Evolutionary conservation across 768 basidiomycete genomes (phyloP).

Genomic region (Coprinellus aureogranulatus): DNA sequence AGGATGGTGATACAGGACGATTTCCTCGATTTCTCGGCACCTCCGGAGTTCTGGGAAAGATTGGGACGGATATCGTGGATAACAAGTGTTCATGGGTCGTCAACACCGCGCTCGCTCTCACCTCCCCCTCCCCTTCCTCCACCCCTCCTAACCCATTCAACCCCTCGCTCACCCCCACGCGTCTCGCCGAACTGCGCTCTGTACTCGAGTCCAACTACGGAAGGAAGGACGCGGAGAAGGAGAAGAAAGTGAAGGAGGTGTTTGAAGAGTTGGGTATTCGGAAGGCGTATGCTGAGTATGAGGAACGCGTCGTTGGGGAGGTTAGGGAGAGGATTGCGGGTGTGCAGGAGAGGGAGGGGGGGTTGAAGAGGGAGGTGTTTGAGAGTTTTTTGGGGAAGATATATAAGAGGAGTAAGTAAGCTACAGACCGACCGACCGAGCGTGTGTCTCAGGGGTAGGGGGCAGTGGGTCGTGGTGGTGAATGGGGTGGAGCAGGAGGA

Average conservation of each 20-base stretch:
- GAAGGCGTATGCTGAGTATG: conserved; percentile 71
- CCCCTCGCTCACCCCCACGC: background rate
- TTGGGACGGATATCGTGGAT: conserved; percentile 97
- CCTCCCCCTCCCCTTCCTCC: conserved; percentile 28
- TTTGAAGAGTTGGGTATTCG: conserved; percentile 71
- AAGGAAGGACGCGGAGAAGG: conserved; percentile 52
- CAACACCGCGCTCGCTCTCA: conserved; percentile 74
- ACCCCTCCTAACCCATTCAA: background rate
- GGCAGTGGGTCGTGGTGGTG: too few species aligned
- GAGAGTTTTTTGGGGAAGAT: conserved; percentile 88
- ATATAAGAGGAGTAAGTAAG: conserved; percentile 57
- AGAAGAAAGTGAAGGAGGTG: conserved; percentile 47
- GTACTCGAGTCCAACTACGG: conserved; percentile 58
- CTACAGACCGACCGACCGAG: too few species aligned
- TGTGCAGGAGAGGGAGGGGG: conserved; percentile 62
- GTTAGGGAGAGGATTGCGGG: conserved; percentile 67
- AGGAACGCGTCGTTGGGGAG: conserved; percentile 65
- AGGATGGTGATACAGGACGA: conserved; percentile 58
- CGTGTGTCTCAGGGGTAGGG: too few species aligned
- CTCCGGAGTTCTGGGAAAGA: conserved; percentile 91
- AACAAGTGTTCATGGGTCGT: conserved; percentile 99
- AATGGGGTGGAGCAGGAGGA: too few species aligned
- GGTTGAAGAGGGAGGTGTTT: conserved; percentile 70
- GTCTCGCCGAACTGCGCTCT: conserved; percentile 42
- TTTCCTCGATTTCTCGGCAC: conserved; percentile 90